phyloP scores from a whole-genome alignment of 2,329 filamentous ascomycete genomes.

The Cryphonectria radicalis region DNA sequence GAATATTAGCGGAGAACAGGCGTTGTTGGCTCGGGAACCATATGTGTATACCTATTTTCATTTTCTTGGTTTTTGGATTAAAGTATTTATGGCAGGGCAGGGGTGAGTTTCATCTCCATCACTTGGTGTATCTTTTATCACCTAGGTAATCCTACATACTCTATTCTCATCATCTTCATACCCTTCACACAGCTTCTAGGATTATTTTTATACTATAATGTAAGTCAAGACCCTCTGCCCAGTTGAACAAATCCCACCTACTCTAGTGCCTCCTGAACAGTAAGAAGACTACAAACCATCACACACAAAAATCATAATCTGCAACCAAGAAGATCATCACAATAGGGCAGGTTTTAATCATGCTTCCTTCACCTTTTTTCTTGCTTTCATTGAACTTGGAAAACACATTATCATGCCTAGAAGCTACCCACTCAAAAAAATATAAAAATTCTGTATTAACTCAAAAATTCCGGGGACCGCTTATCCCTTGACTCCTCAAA shows the following conservation, averaged over 20 bases:
- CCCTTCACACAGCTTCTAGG: not conserved
- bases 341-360: not conserved
- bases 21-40: slow-evolving; percentile 9
- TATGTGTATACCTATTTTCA: slow-evolving; percentile 18
- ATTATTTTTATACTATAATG: not conserved
- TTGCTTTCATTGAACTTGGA: no score
- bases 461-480: not conserved
- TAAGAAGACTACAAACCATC: not conserved
- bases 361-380: not conserved
- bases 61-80: not conserved
- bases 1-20: slow-evolving; percentile 8
- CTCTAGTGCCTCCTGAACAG: not conserved
- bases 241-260: not conserved
- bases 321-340: not conserved
- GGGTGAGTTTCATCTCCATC: slow-evolving; percentile 21
- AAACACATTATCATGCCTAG: not conserved
- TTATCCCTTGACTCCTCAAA: not conserved
- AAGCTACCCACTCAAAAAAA: not conserved
- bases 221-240: not conserved
- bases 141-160: slow-evolving; percentile 13
- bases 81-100: not conserved
- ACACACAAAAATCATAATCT: not conserved
- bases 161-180: not conserved
- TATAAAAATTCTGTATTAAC: not conserved
- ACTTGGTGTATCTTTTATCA: slow-evolving; percentile 8